Evolutionary conservation across 164 flowering plant genomes (phyloP), one percentile per base, ranked within the genome.

Genomic region (Santalum album): DNA sequence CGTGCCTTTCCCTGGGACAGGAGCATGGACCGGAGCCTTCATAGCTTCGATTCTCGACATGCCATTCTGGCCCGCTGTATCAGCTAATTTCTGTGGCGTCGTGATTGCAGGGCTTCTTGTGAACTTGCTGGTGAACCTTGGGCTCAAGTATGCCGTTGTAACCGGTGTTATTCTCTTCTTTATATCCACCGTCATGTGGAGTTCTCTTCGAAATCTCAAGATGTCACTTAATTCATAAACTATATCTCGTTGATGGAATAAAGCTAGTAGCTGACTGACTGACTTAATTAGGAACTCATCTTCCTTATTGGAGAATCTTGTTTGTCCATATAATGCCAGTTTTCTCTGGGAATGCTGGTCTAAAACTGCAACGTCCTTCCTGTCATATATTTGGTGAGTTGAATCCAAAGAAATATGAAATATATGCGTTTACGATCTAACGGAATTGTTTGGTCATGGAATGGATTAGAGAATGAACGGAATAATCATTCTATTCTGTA

Each of bases 1-100:
- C 12, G 95, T 92, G 60, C 99, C 97, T 29, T 92, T 92, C 40
- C 99, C 96, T 38, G 97, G 99, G 49, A 92, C 99, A 1, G 99
- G 99, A 50, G 99, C 96, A 17, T 89, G 96, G 96, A 84, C 96
- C 2, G 99, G 96, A 43, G 99, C 99, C 53, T 56, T 89, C 44
- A 75, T 92, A 45, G 90, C 97, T 50, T 86, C 96, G 9, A 56
- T 92, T 53, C 83, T 92, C 12, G 92, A 87, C 56, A 82, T 92
- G 95, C 92, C 96, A 12, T 87, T 89, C 60, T 92, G 92, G 99
- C 55, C 83, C 38, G 99, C 75, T 38, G 35, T 84, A 6, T 70
- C 92, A 17, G 87, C 96, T 0, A 84, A 87, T 65, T 77, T 84
- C 57, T 65, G 42, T 44, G 96, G 92, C n/a, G 90, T 87, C 49